phyloP scores from a whole-genome alignment of 2,329 filamentous ascomycete genomes.

The Diaporthe sp. region DNA sequence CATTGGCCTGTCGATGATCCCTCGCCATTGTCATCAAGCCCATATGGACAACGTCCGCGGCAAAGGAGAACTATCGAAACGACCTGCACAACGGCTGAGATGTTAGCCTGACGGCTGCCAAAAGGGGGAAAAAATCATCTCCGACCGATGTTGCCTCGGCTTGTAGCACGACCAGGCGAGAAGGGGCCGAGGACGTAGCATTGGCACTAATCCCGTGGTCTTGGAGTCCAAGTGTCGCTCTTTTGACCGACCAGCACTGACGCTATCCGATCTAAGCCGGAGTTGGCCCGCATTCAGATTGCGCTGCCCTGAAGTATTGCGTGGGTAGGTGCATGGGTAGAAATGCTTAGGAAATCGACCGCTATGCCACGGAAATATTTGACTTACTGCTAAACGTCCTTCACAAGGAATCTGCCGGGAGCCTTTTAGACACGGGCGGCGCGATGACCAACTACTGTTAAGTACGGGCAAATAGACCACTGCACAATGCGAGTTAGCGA shows the following conservation, averaged over 20 bases:
- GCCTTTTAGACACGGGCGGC: not conserved
- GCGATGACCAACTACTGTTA: not conserved
- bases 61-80: constrained; percentile 38
- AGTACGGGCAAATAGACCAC: not conserved
- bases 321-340: not conserved
- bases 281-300: constrained; percentile 2
- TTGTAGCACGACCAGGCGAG: not conserved
- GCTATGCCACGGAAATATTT: not conserved
- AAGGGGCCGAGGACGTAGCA: constrained; percentile 16
- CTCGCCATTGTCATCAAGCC: constrained; percentile 59
- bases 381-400: constrained; percentile 11
- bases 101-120: constrained; percentile 30
- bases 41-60: constrained; percentile 45
- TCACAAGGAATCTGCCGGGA: not conserved
- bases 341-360: not conserved
- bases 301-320: not conserved
- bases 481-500: constrained; percentile 3
- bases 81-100: constrained; percentile 25
- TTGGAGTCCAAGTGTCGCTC: constrained; percentile 13
- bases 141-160: constrained; percentile 21
- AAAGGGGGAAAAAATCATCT: not conserved
- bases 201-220: constrained; percentile 23
- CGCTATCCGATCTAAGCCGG: not conserved
- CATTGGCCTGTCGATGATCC: constrained; percentile 55
- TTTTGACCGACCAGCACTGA: constrained; percentile 8